These are phyloP conservation scores for Wickerhamia fluorescens DNA, from an alignment of 805 yeast species.

Conservation along the genomic window DNA sequence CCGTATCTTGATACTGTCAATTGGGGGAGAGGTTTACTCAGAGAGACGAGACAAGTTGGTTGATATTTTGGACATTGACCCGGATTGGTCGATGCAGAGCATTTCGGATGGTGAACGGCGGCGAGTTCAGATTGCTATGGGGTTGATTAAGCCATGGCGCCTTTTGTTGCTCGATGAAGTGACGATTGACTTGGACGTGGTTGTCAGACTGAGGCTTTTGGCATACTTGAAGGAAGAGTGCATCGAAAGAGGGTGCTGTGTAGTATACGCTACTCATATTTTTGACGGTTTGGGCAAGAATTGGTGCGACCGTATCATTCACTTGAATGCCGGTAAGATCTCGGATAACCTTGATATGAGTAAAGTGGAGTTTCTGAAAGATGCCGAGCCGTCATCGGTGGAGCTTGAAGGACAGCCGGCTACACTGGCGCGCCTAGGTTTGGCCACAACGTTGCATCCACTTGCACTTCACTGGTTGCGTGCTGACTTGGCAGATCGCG, in stretches of 20 bases:
- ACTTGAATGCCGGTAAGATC: constrained; percentile 61
- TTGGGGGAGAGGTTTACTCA: constrained; percentile 61
- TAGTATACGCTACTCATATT: constrained; percentile 92
- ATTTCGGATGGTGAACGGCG: constrained; percentile 94
- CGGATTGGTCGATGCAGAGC: constrained; percentile 86
- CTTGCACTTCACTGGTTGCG: constrained; percentile 63
- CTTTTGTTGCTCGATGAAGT: constrained; percentile 88
- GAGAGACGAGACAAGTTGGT: constrained; percentile 75
- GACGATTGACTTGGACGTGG: constrained; percentile 91
- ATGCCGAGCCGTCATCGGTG: constrained; percentile 15
- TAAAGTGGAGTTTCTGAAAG: constrained; percentile 23
- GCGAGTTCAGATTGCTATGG: constrained; percentile 91
- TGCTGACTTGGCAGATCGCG: constrained; percentile 47
- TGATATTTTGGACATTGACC: constrained; percentile 75
- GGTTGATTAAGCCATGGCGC: constrained; percentile 85
- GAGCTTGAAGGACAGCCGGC: constrained; percentile 18
- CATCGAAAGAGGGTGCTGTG: constrained; percentile 56
- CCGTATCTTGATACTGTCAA: constrained; percentile 62
- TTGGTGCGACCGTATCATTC: constrained; percentile 85
- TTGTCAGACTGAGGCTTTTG: constrained; percentile 73
- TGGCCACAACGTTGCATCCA: constrained; percentile 59
- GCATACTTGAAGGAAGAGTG: constrained; percentile 73
- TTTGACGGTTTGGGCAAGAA: constrained; percentile 80
- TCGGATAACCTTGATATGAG: constrained; percentile 24
- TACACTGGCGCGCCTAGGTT: constrained; percentile 27